Percentiles rank a stretch among this genome's conserved stretches.
Conservation (phyloP, 805 yeast genomes). For the Saccharomycopsis sp. region DNA sequence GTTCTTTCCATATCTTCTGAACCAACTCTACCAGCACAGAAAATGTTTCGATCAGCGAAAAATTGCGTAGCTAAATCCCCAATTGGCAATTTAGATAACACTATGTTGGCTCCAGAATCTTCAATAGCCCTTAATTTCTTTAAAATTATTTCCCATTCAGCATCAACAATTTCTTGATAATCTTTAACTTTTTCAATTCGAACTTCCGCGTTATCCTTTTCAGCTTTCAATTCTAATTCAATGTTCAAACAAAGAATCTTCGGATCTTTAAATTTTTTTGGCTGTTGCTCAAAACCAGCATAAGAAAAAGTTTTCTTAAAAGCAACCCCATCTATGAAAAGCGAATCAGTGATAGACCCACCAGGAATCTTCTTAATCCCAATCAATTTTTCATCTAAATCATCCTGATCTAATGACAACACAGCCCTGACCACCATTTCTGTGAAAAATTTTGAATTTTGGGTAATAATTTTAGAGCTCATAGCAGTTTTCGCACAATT, state of each 20-base stretch:
- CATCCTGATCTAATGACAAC: conserved; percentile 72
- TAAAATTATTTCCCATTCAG: conserved; percentile 95
- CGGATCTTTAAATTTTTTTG: conserved; percentile 75
- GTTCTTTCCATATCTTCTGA: conserved; percentile 89
- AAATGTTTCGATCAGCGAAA: conserved; percentile 92
- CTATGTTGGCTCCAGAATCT: conserved; percentile 84
- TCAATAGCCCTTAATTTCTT: conserved; percentile 79
- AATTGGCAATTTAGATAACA: conserved; percentile 89
- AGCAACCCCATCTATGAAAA: conserved; percentile 89
- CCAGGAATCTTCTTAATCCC: conserved; percentile 95
- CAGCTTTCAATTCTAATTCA: conserved; percentile 94
- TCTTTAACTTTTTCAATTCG: conserved; percentile 89
- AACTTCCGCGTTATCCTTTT: conserved; percentile 97
- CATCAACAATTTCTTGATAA: conserved; percentile 94
- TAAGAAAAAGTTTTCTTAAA: conserved; percentile 95
- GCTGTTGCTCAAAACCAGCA: conserved; percentile 99
- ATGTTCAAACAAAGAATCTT: conserved; percentile 80
- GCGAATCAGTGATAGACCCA: conserved; percentile 91
- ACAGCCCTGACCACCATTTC: conserved; percentile 97
- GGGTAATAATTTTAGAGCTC: conserved; percentile 89
- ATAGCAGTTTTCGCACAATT: conserved; percentile 91
- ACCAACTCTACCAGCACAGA: conserved; percentile 95
- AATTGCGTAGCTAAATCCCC: conserved; percentile 99
- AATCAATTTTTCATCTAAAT: conserved; percentile 80
- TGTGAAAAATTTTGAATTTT: conserved; percentile 83